Evolutionary conservation across 75 land plant genomes (phyloP), one percentile per base, ranked within the genome.

Genomic region (Picea sitchensis): DNA sequence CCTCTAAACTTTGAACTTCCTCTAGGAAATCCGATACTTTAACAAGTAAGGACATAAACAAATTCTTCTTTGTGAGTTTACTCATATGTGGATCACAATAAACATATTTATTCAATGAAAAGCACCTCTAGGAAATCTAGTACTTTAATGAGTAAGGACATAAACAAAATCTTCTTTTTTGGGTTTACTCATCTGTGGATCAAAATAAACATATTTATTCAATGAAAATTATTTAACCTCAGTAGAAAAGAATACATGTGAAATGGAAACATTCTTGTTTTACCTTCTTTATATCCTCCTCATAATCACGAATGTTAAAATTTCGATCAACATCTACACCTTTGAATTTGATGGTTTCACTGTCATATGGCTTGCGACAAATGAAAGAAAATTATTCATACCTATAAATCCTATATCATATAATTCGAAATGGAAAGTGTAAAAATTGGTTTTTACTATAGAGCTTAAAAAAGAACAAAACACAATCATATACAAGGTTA

Each of bases 91-190:
- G 26, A 26, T 26, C 26, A 26, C 26, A 26, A 26, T 26, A 26
- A 26, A 26, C 26, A 26, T 26, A 26, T 26, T 26, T 26, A 26
- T 26, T 26, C 26, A 26, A 26, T 26, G 26, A 26, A 26, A 26
- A 26, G 83, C n/a, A 86, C 88, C 88, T 77, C 82, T 63, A 0
- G 88, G 81, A 58, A 83, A 83, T 14, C 88, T 84, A 14, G 86
- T 80, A 73, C 88, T 86, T 73, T 86, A 86, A 3, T 86, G 82
- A 5, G 86, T 63, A 23, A 86, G 80, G 3, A 80, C 81, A 47
- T 86, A 86, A 41, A 86, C 84, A 67, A 88, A 88, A 18, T 88
- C 89, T 69, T 88, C 89, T 71, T 88, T 88, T 3, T 82, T 79
- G 61, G 85, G 75, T 44, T 79, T 77, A 75, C 11, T 75, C 89